Base-by-base conservation (phyloP, 75 land plant species). In the Pinus taeda region DNA sequence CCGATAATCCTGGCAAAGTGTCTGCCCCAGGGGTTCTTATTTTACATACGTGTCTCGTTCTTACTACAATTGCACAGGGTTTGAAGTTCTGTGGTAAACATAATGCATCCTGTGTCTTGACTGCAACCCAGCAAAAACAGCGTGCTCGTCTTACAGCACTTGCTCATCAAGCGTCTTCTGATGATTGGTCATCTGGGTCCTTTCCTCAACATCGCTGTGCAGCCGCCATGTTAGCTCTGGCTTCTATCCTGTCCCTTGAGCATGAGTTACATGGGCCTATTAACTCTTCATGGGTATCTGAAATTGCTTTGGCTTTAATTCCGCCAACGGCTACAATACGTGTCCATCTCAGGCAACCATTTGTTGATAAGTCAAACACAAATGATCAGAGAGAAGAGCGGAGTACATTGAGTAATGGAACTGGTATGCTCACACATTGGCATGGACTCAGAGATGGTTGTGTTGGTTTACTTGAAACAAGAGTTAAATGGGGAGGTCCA, bases 401-500 rank as follows among this genome's bases (percentile, higher is more conserved):
- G 53, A 78, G 60, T 55, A 37, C 13, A 15, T 45, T 63, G 37
- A 9, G 74, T 4, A 77, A 60, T 36, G 56, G n/a, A 57, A 69
- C 72, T 79, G 86, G 81, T 11, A 74, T 83, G 84, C 81, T 94
- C 57, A 85, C 90, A 1, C 85, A 81, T 59, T 89, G 92, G 92
- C 93, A 91, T 82, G 95, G 99, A 3, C 58, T 83, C 26, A 84
- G 82, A 64, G 99, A 97, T 90, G 99, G 99, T 29, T 93, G 82
- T 84, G 82, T 95, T 82, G 99, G 99, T 11, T 75, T 93, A 59
- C 77, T 97, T 57, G 90, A 92, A 36, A 78, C 86, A 58, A 86
- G 90, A 76, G 81, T 97, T 56, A 90, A 81, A 59, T 97, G 92
- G 86, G 98, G 93, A 72, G 99, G 99, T 49, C 81, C 88, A 57